Evolutionary conservation across 2,329 filamentous ascomycete species (phyloP).

Genomic region (Hypomyces perniciosus): DNA sequence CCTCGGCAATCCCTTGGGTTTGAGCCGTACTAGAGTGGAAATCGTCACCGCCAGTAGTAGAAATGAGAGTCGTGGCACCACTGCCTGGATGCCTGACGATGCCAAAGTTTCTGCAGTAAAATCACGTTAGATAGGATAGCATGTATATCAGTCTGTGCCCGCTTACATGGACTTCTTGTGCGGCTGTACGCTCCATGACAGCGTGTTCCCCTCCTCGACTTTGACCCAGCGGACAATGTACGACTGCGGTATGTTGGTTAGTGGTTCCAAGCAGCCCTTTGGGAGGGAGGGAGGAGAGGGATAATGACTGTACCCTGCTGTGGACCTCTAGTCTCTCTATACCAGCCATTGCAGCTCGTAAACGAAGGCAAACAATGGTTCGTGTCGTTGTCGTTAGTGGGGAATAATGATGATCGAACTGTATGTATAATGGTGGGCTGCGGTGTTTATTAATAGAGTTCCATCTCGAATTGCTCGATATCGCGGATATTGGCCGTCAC

Average conservation of each 20-base stretch:
- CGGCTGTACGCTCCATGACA: constrained; percentile 96
- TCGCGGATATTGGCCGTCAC: not conserved
- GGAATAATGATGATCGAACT: not conserved
- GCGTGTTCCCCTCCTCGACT: constrained; percentile 82
- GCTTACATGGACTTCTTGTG: constrained; percentile 89
- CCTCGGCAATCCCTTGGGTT: constrained; percentile 36
- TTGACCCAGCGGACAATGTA: constrained; percentile 98
- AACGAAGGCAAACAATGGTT: not conserved
- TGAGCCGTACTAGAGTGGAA: constrained; percentile 43
- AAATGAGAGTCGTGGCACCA: constrained; percentile 44
- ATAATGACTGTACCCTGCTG: constrained; percentile 66
- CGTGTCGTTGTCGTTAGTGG: not conserved
- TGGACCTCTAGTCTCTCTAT: constrained; percentile 97
- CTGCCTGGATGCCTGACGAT: constrained; percentile 94
- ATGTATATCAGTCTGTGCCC: not conserved
- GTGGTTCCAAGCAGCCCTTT: constrained; percentile 7
- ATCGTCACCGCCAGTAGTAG: constrained; percentile 39
- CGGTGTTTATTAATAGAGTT: constrained; percentile 8
- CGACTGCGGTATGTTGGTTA: constrained; percentile 55
- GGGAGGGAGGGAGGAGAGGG: not conserved
- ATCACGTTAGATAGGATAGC: not conserved
- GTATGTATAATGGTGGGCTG: not conserved
- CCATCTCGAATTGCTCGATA: constrained; percentile 10
- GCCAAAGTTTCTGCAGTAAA: constrained; percentile 69
- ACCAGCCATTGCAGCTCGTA: constrained; percentile 61